Evolutionary conservation across 371 early-diverging fungal genomes (phyloP).

Genomic region (Mortierella sp.): DNA sequence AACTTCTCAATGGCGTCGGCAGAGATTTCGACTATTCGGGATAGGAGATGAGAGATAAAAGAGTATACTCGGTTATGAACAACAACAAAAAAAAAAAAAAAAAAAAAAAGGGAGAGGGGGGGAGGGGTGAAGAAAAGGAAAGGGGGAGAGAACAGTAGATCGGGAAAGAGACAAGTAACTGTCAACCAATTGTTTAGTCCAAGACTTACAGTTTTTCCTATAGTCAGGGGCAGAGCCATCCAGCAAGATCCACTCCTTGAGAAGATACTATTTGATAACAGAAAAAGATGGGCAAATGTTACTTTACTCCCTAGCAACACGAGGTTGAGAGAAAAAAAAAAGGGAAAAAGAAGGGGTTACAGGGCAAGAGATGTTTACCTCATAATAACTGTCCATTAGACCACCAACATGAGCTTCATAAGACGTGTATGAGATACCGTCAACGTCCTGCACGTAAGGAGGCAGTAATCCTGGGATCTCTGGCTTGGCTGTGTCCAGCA

Average conservation of each 20-base stretch:
- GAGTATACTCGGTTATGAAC: too few relatives aligned
- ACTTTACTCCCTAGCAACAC: too few relatives aligned
- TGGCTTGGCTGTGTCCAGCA: constrained; percentile 53
- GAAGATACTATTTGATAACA: constrained; percentile 62
- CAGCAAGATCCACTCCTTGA: constrained; percentile 70
- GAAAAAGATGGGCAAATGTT: background rate
- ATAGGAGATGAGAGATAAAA: too few relatives aligned
- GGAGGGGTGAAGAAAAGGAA: background rate
- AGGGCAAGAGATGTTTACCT: constrained; percentile 41
- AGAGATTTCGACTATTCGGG: constrained; percentile 58
- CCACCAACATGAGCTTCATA: constrained; percentile 58
- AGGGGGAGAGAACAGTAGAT: background rate
- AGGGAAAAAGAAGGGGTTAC: too few relatives aligned
- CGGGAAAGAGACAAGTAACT: background rate
- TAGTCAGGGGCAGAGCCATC: constrained; percentile 62
- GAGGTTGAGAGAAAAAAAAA: background rate
- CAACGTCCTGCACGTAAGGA: constrained; percentile 37
- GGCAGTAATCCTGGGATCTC: constrained; percentile 65
- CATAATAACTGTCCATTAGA: constrained; percentile 59
- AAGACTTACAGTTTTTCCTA: constrained; percentile 65
- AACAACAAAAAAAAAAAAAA: too few relatives aligned
- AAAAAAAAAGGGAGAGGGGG: too few relatives aligned
- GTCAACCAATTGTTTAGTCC: background rate
- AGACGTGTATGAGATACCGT: constrained; percentile 19
- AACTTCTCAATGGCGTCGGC: constrained; percentile 60